These are phyloP conservation scores for Canavalia ensiformis DNA, from an alignment of 306 rosid species.

Conservation along the genomic window DNA sequence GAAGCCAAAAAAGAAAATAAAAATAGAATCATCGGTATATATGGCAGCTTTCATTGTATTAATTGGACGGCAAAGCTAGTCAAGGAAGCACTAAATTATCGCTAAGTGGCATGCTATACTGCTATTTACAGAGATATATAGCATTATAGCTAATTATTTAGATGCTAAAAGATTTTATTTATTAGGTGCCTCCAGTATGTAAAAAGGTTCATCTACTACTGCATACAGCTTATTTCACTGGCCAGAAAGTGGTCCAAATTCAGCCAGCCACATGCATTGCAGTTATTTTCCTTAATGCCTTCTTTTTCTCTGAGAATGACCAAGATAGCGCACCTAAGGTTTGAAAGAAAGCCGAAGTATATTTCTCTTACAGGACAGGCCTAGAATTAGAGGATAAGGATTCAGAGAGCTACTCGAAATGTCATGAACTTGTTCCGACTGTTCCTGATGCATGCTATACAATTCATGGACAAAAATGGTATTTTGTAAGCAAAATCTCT, in stretches of 20 bases:
- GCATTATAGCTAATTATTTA: neutral
- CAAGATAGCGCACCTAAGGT: constrained; percentile 4
- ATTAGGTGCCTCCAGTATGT: neutral
- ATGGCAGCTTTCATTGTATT: neutral
- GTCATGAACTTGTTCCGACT: neutral
- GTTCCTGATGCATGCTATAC: neutral
- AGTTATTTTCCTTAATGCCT: constrained; percentile 2
- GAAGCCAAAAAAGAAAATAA: neutral
- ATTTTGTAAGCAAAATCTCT: neutral
- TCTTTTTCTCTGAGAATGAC: neutral
- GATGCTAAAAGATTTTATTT: neutral
- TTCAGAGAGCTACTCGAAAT: neutral
- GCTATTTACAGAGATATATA: neutral
- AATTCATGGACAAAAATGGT: neutral
- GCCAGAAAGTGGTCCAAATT: constrained; percentile 24
- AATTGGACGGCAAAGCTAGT: constrained; percentile 34
- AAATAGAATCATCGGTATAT: too few species aligned
- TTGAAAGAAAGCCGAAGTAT: neutral
- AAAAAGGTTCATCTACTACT: neutral
- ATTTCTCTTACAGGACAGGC: neutral
- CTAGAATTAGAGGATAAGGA: neutral
- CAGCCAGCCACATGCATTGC: constrained; percentile 6
- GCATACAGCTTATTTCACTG: neutral
- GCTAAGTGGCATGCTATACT: neutral
- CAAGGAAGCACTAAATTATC: neutral